Percentiles rank a stretch among this genome's conserved stretches.
Evolutionary conservation across 148 eudicot genomes (phyloP).

Genomic region (Heliosperma pusillum): DNA sequence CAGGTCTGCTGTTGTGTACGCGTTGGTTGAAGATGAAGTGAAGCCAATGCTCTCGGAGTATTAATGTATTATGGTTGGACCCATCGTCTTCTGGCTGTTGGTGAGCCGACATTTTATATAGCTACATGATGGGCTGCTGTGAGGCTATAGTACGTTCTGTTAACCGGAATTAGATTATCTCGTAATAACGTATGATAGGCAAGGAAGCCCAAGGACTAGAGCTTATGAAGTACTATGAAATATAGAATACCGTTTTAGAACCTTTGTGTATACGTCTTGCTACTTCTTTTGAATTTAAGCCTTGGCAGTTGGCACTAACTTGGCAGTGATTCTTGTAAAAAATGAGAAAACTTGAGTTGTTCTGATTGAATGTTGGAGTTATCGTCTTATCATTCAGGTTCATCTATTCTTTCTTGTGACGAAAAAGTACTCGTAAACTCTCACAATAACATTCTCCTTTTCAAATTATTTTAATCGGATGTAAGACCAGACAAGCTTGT

Average conservation of each 20-base stretch:
- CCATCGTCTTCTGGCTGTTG: conserved; percentile 9
- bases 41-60: conserved; percentile 10
- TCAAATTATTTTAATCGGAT: too few species aligned
- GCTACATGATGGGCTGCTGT: neutral
- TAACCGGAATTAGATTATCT: neutral
- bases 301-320: too few species aligned
- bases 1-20: conserved; percentile 85
- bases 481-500: too few species aligned
- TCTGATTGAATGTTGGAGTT: too few species aligned
- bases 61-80: neutral
- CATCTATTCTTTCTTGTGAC: too few species aligned
- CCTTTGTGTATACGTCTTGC: neutral
- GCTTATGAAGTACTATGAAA: neutral
- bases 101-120: neutral
- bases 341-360: too few species aligned
- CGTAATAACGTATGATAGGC: conserved; percentile 1
- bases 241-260: neutral
- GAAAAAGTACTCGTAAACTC: too few species aligned
- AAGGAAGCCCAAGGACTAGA: neutral
- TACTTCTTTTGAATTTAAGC: conserved; percentile 6
- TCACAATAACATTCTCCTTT: too few species aligned
- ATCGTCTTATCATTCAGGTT: too few species aligned
- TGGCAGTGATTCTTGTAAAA: neutral
- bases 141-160: neutral
- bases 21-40: conserved; percentile 40